These are phyloP conservation scores for Ophiostoma sp. DNA, from an alignment of 2,329 filamentous ascomycete species.

Conservation along the genomic window DNA sequence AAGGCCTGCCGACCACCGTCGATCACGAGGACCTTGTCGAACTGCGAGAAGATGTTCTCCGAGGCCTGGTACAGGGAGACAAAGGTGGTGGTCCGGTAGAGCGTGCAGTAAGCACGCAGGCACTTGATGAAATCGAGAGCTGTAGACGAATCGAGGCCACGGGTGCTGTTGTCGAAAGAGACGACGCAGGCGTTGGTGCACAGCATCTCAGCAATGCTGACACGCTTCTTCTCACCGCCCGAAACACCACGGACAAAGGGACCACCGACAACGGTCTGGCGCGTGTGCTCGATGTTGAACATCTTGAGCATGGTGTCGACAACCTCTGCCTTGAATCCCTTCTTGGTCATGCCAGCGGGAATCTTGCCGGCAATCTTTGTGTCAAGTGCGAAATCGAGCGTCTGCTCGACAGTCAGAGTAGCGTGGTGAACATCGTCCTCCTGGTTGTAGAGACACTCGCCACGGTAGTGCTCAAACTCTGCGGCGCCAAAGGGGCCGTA, in stretches of 20 bases:
- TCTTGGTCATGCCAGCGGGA: constrained; percentile 64
- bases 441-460: constrained; percentile 79
- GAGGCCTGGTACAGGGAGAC: constrained; percentile 83
- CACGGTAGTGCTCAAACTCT: constrained; percentile 69
- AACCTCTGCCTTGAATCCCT: constrained; percentile 67
- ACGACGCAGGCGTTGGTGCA: constrained; percentile 65
- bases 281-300: constrained; percentile 90
- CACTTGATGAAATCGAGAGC: constrained; percentile 53
- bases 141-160: constrained; percentile 52
- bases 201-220: constrained; percentile 80
- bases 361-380: constrained; percentile 79
- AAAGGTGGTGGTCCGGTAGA: constrained; percentile 78
- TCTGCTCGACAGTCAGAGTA: constrained; percentile 82
- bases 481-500: constrained; percentile 69
- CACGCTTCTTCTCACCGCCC: constrained; percentile 73
- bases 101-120: constrained; percentile 72
- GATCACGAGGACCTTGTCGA: constrained; percentile 81
- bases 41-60: constrained; percentile 71
- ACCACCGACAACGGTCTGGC: constrained; percentile 78
- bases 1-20: constrained; percentile 70
- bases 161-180: constrained; percentile 65
- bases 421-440: constrained; percentile 83
- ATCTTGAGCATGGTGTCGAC: constrained; percentile 73
- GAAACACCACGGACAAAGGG: constrained; percentile 74
- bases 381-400: constrained; percentile 76